phyloP scores from a whole-genome alignment of 257 asterid genomes.

The Galeopsis tetrahit region DNA sequence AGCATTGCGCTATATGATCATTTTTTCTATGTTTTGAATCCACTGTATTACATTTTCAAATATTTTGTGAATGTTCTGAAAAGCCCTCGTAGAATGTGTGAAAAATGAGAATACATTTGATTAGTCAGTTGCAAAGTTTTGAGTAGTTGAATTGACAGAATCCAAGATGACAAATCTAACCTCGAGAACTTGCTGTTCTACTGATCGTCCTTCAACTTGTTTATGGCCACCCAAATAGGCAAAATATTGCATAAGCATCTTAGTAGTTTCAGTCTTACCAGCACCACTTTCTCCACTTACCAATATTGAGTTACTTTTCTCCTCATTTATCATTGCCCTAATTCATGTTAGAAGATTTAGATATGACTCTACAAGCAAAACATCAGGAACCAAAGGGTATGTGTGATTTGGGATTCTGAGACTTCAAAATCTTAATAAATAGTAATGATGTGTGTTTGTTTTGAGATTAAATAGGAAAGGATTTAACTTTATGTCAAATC shows the following conservation, averaged over 20 bases:
- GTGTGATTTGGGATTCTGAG: no score
- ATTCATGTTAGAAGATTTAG: constrained; percentile 46
- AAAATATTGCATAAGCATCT: constrained; percentile 93
- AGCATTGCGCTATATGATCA: neutral
- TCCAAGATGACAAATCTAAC: constrained; percentile 40
- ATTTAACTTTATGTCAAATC: no score
- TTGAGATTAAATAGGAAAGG: no score
- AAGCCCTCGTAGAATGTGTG: neutral
- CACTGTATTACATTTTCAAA: neutral
- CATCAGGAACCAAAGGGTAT: neutral
- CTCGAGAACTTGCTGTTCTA: constrained; percentile 93
- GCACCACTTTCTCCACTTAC: constrained; percentile 99
- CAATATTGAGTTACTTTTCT: constrained; percentile 79
- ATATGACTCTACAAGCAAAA: constrained; percentile 29
- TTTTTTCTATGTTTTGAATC: neutral
- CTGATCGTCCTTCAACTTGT: constrained; percentile 81
- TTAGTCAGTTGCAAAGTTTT: neutral
- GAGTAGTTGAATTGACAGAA: neutral
- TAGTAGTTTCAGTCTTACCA: constrained; percentile 95
- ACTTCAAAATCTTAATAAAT: no score
- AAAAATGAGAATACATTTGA: neutral
- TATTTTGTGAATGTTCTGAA: neutral
- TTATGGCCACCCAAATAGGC: constrained; percentile 91
- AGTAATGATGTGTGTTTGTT: no score
- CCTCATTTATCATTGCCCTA: constrained; percentile 89